Base-by-base conservation (phyloP, 257 asterid species). In the Galeopsis tetrahit region DNA sequence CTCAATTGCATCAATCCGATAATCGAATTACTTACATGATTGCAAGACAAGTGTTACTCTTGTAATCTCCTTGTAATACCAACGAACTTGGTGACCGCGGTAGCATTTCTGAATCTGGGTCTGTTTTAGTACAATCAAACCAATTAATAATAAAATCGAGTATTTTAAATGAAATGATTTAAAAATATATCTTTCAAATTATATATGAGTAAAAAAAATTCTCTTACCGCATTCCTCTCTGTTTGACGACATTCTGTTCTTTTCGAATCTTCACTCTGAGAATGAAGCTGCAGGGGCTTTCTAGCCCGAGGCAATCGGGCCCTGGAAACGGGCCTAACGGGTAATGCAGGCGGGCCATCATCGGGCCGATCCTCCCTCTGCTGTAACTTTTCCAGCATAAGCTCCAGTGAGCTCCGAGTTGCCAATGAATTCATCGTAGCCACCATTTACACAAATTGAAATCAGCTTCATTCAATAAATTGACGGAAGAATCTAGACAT, bases 321-420 rank as follows among this genome's bases (percentile, higher is more conserved):
- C 74, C 82, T 82, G 0, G 80, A 81, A 1, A 86, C 86, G 2
- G 97, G 97, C 69, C 97, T 73, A 14, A 68, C 73, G 4, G 97
- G 97, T 82, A 91, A 75, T 13, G 92, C 75, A 4, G 97, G 97
- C 4, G 88, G 94, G 15, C 3, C 28, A 21, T 74, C 83, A 39
- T 60, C 38, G 11, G 84, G 76, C 78, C 42, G 76, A 46, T 79
- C 85, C 44, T 89, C 91, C 72, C 42, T 38, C 69, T 81, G 79
- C 82, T 82, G 96, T 68, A 91, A 35, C 63, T 79, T 82, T 7
- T 81, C 85, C 76, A 91, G 88, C 96, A 91, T 85, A 60, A 89
- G 75, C 88, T 91, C 97, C 70, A 91, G 72, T 6, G 94, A 81
- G 80, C 97, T 91, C 46, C 82, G 94, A 72, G 46, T 75, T 66